Percentiles rank a stretch among this genome's conserved stretches.
Conservation (phyloP, 2,329 filamentous ascomycete genomes). For the Colletotrichum lindemuthianum region DNA sequence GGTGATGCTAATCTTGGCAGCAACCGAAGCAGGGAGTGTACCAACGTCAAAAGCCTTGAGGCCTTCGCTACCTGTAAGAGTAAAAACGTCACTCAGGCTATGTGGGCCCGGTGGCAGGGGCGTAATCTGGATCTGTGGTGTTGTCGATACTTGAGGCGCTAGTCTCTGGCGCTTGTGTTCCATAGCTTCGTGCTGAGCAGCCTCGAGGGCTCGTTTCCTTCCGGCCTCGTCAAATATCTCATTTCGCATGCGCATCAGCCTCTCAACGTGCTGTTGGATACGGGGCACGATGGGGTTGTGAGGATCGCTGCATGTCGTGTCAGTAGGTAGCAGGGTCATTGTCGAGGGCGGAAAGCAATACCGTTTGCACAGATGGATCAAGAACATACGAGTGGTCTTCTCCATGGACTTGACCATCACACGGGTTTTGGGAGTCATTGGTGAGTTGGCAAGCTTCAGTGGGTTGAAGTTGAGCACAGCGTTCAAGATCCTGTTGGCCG, state of each 20-base stretch:
- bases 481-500: conserved; percentile 86
- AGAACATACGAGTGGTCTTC: conserved; percentile 85
- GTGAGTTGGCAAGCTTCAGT: conserved; percentile 79
- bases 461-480: conserved; percentile 93
- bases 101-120: conserved; percentile 80
- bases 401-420: conserved; percentile 94
- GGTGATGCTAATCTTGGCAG: conserved; percentile 83
- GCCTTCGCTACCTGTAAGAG: conserved; percentile 79
- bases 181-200: conserved; percentile 75
- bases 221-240: conserved; percentile 83
- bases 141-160: conserved; percentile 39
- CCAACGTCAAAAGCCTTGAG: conserved; percentile 86
- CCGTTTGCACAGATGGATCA: conserved; percentile 86
- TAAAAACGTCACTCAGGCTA: conserved; percentile 86
- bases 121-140: conserved; percentile 65
- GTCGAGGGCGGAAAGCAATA: conserved; percentile 49
- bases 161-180: conserved; percentile 88
- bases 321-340: conserved; percentile 33
- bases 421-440: conserved; percentile 80
- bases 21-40: conserved; percentile 77
- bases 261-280: conserved; percentile 89
- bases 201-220: conserved; percentile 79
- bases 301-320: conserved; percentile 70
- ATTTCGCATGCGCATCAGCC: conserved; percentile 79
- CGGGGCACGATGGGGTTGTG: conserved; percentile 78